Percentiles rank a stretch among this genome's conserved stretches.
These are phyloP conservation scores for Nyssa sinensis DNA, from an alignment of 148 eudicot species.

Conservation along the genomic window DNA sequence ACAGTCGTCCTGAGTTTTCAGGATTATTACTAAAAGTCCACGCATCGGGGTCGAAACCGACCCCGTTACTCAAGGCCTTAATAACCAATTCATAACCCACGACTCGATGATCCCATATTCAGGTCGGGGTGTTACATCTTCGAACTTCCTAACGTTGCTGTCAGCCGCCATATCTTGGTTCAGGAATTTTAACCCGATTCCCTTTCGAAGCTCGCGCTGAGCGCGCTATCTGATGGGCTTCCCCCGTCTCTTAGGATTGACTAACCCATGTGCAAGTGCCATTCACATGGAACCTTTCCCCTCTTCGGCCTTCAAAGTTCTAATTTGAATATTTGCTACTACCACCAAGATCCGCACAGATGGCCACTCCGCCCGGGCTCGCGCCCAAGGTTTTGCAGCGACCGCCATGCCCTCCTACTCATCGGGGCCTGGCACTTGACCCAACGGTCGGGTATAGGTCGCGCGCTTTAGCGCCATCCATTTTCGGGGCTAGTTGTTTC, in stretches of 20 bases:
- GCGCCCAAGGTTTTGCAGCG: slow-evolving; percentile 36
- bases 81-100: too few species aligned
- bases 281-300: slow-evolving; percentile 45
- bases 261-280: slow-evolving; percentile 36
- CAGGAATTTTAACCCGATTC: too few species aligned
- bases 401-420: slow-evolving; percentile 37
- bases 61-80: too few species aligned
- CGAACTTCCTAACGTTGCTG: too few species aligned
- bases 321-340: slow-evolving; percentile 51
- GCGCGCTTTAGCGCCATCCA: slow-evolving; percentile 12
- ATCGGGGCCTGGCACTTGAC: slow-evolving; percentile 25
- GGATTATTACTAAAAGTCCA: too few species aligned
- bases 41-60: too few species aligned
- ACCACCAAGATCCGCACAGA: slow-evolving; percentile 48
- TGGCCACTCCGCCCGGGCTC: slow-evolving; percentile 41
- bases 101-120: too few species aligned
- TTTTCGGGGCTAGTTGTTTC: slow-evolving; percentile 67
- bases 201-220: too few species aligned
- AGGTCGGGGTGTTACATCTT: too few species aligned
- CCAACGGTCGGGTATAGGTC: background rate
- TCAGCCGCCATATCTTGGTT: too few species aligned
- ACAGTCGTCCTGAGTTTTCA: too few species aligned
- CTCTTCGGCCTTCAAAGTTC: slow-evolving; percentile 46
- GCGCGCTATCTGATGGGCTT: too few species aligned
- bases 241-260: background rate